These are phyloP conservation scores for Solanum hybrid DNA, from an alignment of 305 asterid genomes.

Conservation along the genomic window DNA sequence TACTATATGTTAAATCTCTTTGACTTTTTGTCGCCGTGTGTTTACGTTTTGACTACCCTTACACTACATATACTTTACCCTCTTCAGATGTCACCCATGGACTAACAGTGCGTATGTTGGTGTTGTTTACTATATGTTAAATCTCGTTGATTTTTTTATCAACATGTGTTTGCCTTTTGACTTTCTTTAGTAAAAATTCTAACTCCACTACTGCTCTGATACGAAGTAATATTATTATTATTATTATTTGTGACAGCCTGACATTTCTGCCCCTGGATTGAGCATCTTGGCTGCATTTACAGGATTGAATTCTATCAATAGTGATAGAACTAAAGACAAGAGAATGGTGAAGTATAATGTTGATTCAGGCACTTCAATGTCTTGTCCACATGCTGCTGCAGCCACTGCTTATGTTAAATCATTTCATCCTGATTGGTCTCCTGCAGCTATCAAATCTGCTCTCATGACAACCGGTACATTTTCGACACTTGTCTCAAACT, in stretches of 20 bases:
- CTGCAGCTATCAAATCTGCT: conserved; percentile 82
- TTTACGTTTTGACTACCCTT: neutral
- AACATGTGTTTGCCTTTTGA: neutral
- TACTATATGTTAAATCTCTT: neutral
- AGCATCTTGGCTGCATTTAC: conserved; percentile 64
- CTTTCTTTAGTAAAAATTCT: neutral
- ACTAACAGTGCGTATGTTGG: neutral
- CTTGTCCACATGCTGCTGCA: conserved; percentile 70
- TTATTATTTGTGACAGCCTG: conserved; percentile 39
- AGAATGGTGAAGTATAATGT: conserved; percentile 35
- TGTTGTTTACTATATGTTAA: neutral
- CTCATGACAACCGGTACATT: conserved; percentile 73
- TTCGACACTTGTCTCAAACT: neutral
- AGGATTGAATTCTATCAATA: conserved; percentile 11
- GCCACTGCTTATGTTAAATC: conserved; percentile 80
- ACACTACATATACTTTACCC: neutral
- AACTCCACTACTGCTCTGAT: neutral
- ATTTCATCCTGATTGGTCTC: conserved; percentile 69
- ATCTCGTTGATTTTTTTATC: neutral
- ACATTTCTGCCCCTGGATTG: conserved; percentile 76
- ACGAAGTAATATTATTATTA: neutral
- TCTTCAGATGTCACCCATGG: neutral
- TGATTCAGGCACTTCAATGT: conserved; percentile 80
- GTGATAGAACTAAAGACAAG: conserved; percentile 11
- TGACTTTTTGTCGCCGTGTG: neutral